phyloP scores from a whole-genome alignment of 1,284 basidiomycete species.

The Rhodotorula sp. region DNA sequence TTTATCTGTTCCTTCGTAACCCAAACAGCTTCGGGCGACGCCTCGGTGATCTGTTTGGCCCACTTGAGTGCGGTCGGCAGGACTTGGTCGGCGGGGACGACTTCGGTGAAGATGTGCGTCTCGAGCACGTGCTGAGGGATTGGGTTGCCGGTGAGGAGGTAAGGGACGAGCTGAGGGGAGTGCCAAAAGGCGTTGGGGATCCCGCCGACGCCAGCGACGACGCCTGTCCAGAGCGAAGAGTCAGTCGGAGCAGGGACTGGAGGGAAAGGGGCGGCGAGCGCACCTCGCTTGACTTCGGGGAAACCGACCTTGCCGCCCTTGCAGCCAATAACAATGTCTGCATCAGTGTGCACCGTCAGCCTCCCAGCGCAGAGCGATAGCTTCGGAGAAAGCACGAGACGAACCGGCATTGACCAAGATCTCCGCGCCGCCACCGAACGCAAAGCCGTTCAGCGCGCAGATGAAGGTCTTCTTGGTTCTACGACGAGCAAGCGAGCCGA shows the following conservation, averaged over 20 bases:
- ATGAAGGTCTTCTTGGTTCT: conserved; percentile 70
- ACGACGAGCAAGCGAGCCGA: conserved; percentile 69
- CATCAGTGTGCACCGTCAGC: rapidly evolving
- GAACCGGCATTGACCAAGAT: conserved; percentile 66
- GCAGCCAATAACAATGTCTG: conserved; percentile 71
- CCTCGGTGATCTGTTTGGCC: conserved; percentile 61
- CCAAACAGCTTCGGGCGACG: conserved; percentile 77
- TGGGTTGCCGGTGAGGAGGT: conserved; percentile 68
- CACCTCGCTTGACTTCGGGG: conserved; percentile 73
- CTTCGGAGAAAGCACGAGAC: not conserved
- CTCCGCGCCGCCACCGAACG: conserved; percentile 77
- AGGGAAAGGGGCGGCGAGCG: not conserved
- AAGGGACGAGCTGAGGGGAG: conserved; percentile 48
- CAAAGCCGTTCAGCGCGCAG: conserved; percentile 74
- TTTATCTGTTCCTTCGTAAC: conserved; percentile 68
- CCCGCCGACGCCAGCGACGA: conserved; percentile 62
- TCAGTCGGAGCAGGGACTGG: too few species aligned
- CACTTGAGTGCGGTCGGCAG: conserved; percentile 63
- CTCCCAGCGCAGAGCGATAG: not conserved
- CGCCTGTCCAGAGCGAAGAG: not conserved
- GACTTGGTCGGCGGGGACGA: conserved; percentile 60
- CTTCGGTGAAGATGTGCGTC: conserved; percentile 65
- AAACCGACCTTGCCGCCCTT: conserved; percentile 69
- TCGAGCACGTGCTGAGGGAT: conserved; percentile 66
- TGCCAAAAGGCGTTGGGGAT: conserved; percentile 46